Percentiles rank a stretch among this genome's conserved stretches.
These are phyloP conservation scores for Rhizopus microsporus DNA, from an alignment of 371 early-diverging fungal genomes.

Conservation along the genomic window DNA sequence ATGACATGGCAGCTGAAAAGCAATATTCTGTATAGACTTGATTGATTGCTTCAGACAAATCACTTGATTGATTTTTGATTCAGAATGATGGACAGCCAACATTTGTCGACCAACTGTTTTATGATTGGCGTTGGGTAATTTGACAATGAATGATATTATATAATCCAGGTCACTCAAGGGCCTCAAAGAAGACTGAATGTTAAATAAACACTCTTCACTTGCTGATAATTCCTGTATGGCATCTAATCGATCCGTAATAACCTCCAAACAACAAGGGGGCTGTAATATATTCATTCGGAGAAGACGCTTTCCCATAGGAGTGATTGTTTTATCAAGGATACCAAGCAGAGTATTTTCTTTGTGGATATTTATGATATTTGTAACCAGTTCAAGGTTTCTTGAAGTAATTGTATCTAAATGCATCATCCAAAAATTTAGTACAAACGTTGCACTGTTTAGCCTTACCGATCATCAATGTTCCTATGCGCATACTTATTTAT, in stretches of 20 bases:
- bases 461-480: slow-evolving; percentile 65
- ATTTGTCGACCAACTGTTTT: slow-evolving; percentile 35
- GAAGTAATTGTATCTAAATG: slow-evolving; percentile 53
- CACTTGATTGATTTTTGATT: slow-evolving; percentile 73
- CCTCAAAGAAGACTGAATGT: slow-evolving; percentile 33
- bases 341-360: slow-evolving; percentile 51
- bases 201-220: slow-evolving; percentile 39
- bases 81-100: slow-evolving; percentile 54
- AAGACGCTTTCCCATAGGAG: slow-evolving; percentile 75
- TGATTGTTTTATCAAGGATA: slow-evolving; percentile 61
- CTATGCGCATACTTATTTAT: slow-evolving; percentile 11
- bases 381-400: slow-evolving; percentile 67
- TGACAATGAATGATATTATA: slow-evolving; percentile 26
- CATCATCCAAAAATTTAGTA: not conserved
- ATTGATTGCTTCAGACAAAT: slow-evolving; percentile 71
- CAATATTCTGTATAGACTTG: slow-evolving; percentile 38
- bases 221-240: slow-evolving; percentile 51
- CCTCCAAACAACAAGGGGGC: slow-evolving; percentile 49
- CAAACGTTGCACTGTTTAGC: not conserved
- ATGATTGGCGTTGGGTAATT: slow-evolving; percentile 33
- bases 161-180: slow-evolving; percentile 33
- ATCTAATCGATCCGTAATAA: slow-evolving; percentile 49
- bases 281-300: slow-evolving; percentile 76
- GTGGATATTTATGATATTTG: slow-evolving; percentile 42
- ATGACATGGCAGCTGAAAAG: slow-evolving; percentile 22